Evolutionary conservation across 2,329 filamentous ascomycete genomes (phyloP).

Genomic region (Chaetomiaceae sp.): DNA sequence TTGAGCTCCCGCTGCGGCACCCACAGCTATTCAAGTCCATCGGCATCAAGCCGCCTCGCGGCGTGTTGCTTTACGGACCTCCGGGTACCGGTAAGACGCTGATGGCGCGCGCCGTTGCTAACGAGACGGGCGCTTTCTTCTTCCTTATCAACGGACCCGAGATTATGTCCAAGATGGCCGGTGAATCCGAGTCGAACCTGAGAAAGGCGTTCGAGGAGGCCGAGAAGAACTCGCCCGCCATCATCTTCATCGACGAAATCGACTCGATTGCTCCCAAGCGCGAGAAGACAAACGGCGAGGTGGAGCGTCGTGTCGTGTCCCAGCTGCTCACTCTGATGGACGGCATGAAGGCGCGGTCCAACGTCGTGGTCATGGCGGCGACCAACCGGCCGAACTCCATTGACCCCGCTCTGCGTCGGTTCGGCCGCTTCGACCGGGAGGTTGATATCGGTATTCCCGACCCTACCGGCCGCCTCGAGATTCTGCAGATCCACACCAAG

Average conservation of each 20-base stretch:
- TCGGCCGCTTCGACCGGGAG: conserved; percentile 97
- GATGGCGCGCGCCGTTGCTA: conserved; percentile 97
- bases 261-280: conserved; percentile 98
- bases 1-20: conserved; percentile 92
- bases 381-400: conserved; percentile 99
- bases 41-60: conserved; percentile 97
- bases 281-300: conserved; percentile 99
- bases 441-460: conserved; percentile 98
- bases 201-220: conserved; percentile 99
- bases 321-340: conserved; percentile 96
- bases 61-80: conserved; percentile 93
- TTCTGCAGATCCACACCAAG: conserved; percentile 99
- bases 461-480: conserved; percentile 96
- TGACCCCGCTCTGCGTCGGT: conserved; percentile 93
- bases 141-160: conserved; percentile 99
- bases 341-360: conserved; percentile 98
- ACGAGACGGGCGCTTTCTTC: conserved; percentile 98
- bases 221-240: conserved; percentile 97
- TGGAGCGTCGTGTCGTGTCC: conserved; percentile 96
- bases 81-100: conserved; percentile 99
- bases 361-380: conserved; percentile 97
- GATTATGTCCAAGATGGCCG: conserved; percentile 99
- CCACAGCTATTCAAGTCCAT: conserved; percentile 99
- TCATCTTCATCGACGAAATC: conserved; percentile 99
- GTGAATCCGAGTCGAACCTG: conserved; percentile 96